phyloP scores from a whole-genome alignment of 2,329 filamentous ascomycete species.

The Ascochyta rabiei region DNA sequence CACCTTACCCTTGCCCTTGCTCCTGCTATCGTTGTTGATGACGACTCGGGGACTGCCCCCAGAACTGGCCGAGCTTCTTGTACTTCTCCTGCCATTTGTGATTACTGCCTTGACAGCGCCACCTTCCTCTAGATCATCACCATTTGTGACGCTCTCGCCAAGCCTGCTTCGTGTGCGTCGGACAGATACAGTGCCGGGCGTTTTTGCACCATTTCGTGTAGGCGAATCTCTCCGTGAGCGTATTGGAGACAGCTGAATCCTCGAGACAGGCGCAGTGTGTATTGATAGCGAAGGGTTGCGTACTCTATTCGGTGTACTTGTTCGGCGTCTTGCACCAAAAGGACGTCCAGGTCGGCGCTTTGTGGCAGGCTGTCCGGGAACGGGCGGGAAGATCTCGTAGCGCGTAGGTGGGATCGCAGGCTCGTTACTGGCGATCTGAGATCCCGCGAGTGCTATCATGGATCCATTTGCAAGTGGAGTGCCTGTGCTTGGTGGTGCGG shows the following conservation, averaged over 20 bases:
- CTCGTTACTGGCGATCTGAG: constrained; percentile 34
- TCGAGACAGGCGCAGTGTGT: constrained; percentile 40
- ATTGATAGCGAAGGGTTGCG: constrained; percentile 34
- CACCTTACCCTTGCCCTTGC: constrained; percentile 30
- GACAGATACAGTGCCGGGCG: constrained; percentile 36
- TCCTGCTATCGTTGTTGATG: constrained; percentile 27
- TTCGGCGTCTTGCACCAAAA: constrained; percentile 47
- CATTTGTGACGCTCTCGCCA: constrained; percentile 48
- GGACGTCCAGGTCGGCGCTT: constrained; percentile 46
- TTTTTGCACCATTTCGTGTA: constrained; percentile 38
- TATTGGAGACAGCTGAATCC: constrained; percentile 40
- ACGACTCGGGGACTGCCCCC: constrained; percentile 32
- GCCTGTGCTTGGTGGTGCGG: constrained; percentile 29
- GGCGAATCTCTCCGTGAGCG: constrained; percentile 40
- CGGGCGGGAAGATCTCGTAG: constrained; percentile 79
- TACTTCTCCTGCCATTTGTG: constrained; percentile 36
- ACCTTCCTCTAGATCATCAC: constrained; percentile 40
- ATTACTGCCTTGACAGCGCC: constrained; percentile 36
- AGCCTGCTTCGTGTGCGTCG: constrained; percentile 53
- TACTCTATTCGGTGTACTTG: constrained; percentile 42
- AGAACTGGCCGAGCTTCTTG: constrained; percentile 39
- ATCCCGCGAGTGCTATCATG: constrained; percentile 36
- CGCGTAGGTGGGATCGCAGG: constrained; percentile 68
- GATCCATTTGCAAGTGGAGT: constrained; percentile 44
- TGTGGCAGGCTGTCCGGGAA: constrained; percentile 56